A percentile compares a stretch with the other conserved stretches of the same genome.
Conservation (phyloP, 352 stramenopile genomes). For the Pythium brassicae region DNA sequence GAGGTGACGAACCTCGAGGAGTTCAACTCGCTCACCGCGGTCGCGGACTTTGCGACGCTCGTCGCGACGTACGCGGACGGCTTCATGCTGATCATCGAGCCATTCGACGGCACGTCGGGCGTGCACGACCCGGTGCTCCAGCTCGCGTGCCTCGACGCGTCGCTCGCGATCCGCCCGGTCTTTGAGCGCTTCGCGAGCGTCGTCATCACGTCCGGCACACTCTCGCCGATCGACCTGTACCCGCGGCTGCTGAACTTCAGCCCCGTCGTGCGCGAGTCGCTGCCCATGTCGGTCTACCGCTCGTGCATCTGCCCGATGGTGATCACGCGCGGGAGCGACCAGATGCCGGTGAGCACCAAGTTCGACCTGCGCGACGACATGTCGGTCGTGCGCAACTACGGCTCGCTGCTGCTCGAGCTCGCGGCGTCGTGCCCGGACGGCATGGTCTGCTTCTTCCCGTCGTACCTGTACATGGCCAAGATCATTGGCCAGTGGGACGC, state of each 20-base stretch:
- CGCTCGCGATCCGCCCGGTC: slow-evolving; percentile 97
- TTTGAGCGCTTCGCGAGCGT: slow-evolving; percentile 94
- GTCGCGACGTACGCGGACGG: slow-evolving; percentile 96
- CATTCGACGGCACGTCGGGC: slow-evolving; percentile 83
- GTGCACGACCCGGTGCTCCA: slow-evolving; percentile 86
- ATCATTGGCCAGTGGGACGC: slow-evolving; percentile 97
- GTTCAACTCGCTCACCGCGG: slow-evolving; percentile 92
- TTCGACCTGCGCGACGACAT: slow-evolving; percentile 87
- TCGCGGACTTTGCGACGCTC: slow-evolving; percentile 97
- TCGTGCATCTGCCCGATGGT: slow-evolving; percentile 97
- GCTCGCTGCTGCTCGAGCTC: slow-evolving; percentile 93
- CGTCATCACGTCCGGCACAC: slow-evolving; percentile 92
- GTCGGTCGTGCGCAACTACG: slow-evolving; percentile 96
- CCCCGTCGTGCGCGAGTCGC: slow-evolving; percentile 93
- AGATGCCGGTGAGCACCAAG: slow-evolving; percentile 95
- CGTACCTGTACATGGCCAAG: slow-evolving; percentile 99
- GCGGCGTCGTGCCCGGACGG: slow-evolving; percentile 94
- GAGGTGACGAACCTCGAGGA: slow-evolving; percentile 98
- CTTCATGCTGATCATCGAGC: slow-evolving; percentile 98
- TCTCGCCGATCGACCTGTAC: slow-evolving; percentile 99
- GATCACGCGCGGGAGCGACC: slow-evolving; percentile 96
- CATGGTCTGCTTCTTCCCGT: slow-evolving; percentile 99
- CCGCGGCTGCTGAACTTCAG: slow-evolving; percentile 98
- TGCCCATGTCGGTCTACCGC: slow-evolving; percentile 98
- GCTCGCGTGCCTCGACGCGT: slow-evolving; percentile 96